phyloP scores from a whole-genome alignment of 306 rosid genomes.

The Cyclanthera cordifolia region DNA sequence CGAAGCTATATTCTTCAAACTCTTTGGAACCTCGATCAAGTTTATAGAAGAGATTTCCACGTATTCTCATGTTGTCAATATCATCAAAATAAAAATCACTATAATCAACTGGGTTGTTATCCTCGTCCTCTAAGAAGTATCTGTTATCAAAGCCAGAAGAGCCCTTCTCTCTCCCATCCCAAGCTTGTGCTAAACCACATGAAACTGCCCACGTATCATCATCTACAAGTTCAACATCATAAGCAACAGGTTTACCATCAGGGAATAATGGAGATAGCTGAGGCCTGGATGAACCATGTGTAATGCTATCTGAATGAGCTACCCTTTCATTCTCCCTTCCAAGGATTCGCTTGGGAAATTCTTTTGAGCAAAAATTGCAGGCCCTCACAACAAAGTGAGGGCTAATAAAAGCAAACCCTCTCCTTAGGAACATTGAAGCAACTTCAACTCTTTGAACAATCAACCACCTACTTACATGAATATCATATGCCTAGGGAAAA shows the following conservation, averaged over 20 bases:
- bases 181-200: slow-evolving; percentile 51
- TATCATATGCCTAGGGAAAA: neutral
- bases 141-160: slow-evolving; percentile 11
- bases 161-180: slow-evolving; percentile 26
- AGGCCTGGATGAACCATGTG: slow-evolving; percentile 24
- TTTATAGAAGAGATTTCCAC: slow-evolving; percentile 54
- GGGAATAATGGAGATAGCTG: slow-evolving; percentile 42
- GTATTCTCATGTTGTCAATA: slow-evolving; percentile 63
- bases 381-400: slow-evolving; percentile 18
- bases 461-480: slow-evolving; percentile 5
- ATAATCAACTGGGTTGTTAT: slow-evolving; percentile 23
- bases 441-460: neutral
- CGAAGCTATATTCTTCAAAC: slow-evolving; percentile 67
- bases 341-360: slow-evolving; percentile 13
- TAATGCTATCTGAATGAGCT: slow-evolving; percentile 10
- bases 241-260: slow-evolving; percentile 27
- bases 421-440: slow-evolving; percentile 24
- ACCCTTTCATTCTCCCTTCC: slow-evolving; percentile 17
- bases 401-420: slow-evolving; percentile 20
- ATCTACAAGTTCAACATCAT: slow-evolving; percentile 56
- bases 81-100: slow-evolving; percentile 54
- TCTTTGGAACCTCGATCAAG: slow-evolving; percentile 70
- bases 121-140: slow-evolving; percentile 17
- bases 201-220: slow-evolving; percentile 57
- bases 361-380: slow-evolving; percentile 24